Percentiles rank a stretch among this genome's conserved stretches.
Evolutionary conservation across 1,284 basidiomycete genomes (phyloP).

Genomic region (Sphaerobolus stellatus): DNA sequence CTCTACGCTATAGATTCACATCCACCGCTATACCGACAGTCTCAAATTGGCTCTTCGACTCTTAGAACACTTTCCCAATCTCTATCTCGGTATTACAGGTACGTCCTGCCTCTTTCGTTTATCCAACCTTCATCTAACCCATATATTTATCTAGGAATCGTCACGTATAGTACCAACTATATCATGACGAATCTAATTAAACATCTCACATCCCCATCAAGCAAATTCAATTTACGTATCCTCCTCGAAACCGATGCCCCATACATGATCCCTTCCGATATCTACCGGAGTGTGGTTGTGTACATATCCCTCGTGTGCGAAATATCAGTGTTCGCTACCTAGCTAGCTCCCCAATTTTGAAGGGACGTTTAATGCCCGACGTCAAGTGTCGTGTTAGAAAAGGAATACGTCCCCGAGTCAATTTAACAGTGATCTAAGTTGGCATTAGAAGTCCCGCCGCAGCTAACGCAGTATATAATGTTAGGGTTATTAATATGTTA

Average conservation of each 20-base stretch:
- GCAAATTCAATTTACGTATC: constrained; percentile 52
- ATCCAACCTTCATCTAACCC: neutral
- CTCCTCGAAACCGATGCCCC: constrained; percentile 82
- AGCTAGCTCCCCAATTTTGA: too few species aligned
- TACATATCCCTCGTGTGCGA: too few species aligned
- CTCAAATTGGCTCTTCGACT: constrained; percentile 68
- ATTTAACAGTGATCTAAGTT: too few species aligned
- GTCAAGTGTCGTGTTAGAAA: too few species aligned
- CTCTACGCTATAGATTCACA: constrained; percentile 55
- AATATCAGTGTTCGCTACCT: too few species aligned
- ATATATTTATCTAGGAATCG: constrained; percentile 51
- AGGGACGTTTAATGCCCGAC: too few species aligned
- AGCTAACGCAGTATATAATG: too few species aligned
- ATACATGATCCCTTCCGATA: constrained; percentile 75
- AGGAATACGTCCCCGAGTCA: too few species aligned
- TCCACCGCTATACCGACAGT: constrained; percentile 81
- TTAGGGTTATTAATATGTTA: too few species aligned
- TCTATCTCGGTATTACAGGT: constrained; percentile 79
- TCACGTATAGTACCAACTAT: constrained; percentile 69
- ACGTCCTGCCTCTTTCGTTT: constrained; percentile 8
- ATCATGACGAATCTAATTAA: constrained; percentile 64
- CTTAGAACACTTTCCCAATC: constrained; percentile 73
- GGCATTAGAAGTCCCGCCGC: too few species aligned
- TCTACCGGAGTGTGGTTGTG: too few species aligned
- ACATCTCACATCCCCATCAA: constrained; percentile 37